A percentile compares a stretch with the other conserved stretches of the same genome.
phyloP scores from a whole-genome alignment of 2,329 filamentous ascomycete genomes.

The Meredithiella fracta region DNA sequence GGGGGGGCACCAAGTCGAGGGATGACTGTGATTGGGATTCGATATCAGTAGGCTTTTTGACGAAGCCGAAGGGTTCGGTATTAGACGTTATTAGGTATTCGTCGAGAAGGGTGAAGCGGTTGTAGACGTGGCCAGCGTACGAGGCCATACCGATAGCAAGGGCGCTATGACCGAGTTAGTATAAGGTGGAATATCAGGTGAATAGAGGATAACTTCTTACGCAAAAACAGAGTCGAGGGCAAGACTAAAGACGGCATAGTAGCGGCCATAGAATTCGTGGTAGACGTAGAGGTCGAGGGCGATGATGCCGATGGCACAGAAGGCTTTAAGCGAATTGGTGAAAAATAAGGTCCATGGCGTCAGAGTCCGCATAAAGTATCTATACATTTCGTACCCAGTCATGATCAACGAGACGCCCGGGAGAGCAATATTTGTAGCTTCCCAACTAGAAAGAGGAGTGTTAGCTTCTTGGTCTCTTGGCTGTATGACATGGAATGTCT shows the following conservation, averaged over 20 bases:
- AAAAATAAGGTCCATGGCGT: constrained; percentile 39
- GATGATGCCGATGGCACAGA: constrained; percentile 30
- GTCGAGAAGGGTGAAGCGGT: constrained; percentile 31
- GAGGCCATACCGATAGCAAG: constrained; percentile 27
- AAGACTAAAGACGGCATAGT: constrained; percentile 34
- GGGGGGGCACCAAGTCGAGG: neutral
- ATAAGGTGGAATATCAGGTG: neutral
- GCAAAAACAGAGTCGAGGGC: constrained; percentile 32
- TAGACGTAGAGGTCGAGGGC: constrained; percentile 37
- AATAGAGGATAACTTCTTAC: constrained; percentile 22
- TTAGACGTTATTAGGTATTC: constrained; percentile 34
- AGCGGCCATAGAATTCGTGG: constrained; percentile 23
- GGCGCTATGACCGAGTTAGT: constrained; percentile 20
- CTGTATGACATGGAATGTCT: constrained; percentile 1
- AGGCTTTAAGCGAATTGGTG: constrained; percentile 33
- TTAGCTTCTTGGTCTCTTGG: neutral
- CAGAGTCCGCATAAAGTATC: constrained; percentile 31
- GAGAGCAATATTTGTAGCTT: constrained; percentile 34
- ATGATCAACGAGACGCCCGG: constrained; percentile 31
- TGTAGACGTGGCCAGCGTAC: constrained; percentile 32
- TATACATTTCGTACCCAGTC: constrained; percentile 31
- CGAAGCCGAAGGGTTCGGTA: constrained; percentile 32
- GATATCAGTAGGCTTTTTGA: constrained; percentile 9
- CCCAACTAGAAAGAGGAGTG: constrained; percentile 28
- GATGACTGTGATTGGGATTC: constrained; percentile 7